Conservation (phyloP, 805 yeast genomes). For the Suhomyces kilbournensis region DNA sequence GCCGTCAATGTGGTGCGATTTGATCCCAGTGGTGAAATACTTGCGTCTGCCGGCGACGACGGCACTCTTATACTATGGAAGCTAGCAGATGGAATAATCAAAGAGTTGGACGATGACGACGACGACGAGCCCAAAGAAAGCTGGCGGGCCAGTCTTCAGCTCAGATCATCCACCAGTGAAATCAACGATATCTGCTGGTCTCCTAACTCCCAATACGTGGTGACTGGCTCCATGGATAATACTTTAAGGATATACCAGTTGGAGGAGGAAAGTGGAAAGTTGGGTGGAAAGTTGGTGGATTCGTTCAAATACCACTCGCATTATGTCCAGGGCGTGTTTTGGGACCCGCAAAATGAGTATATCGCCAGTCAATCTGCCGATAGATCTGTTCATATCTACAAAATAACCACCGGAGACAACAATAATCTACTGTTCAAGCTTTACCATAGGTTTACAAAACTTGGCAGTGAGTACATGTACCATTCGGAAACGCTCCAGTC, state of each 20-base stretch:
- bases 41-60: constrained; percentile 95
- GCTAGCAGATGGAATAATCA: constrained; percentile 48
- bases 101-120: constrained; percentile 58
- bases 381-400: constrained; percentile 70
- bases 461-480: constrained; percentile 40
- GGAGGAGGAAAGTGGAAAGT: constrained; percentile 1
- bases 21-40: constrained; percentile 59
- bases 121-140: constrained; percentile 59
- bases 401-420: neutral
- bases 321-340: constrained; percentile 91
- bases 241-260: constrained; percentile 66
- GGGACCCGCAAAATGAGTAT: constrained; percentile 85
- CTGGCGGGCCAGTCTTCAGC: constrained; percentile 65
- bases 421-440: neutral
- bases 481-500: constrained; percentile 88
- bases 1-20: constrained; percentile 92
- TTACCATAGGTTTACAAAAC: constrained; percentile 13
- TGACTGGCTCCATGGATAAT: constrained; percentile 93
- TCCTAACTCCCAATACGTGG: constrained; percentile 70
- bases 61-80: constrained; percentile 86
- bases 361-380: constrained; percentile 91
- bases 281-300: constrained; percentile 18
- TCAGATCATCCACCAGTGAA: constrained; percentile 65
- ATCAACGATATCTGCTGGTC: constrained; percentile 93
- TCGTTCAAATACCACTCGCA: constrained; percentile 72